A percentile compares a stretch with the other conserved stretches of the same genome.
Conservation (phyloP, 2,329 filamentous ascomycete species). For the Diaporthe sp. region DNA sequence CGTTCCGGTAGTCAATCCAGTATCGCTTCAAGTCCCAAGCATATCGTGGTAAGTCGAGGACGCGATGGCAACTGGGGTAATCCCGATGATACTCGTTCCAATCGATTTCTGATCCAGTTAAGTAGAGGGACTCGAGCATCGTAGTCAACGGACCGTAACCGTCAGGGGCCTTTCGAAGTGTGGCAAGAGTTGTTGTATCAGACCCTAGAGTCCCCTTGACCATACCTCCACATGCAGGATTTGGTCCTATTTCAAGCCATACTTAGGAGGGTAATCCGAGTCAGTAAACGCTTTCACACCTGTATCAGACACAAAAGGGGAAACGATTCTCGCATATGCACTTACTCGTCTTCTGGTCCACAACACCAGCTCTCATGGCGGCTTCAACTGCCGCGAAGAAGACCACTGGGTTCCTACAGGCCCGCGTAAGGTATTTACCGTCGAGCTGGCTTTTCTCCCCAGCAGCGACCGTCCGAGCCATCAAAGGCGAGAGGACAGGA, state of each 20-base stretch:
- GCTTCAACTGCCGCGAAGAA: constrained; percentile 3
- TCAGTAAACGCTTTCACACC: neutral
- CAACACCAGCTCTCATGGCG: neutral
- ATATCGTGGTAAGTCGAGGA: neutral
- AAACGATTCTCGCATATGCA: neutral
- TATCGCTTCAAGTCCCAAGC: constrained; percentile 6
- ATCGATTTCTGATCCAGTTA: neutral
- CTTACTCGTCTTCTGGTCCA: constrained; percentile 6
- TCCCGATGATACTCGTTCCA: constrained; percentile 20
- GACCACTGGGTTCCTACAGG: constrained; percentile 3
- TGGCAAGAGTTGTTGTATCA: neutral
- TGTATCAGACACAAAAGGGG: too few species aligned
- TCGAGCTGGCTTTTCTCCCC: constrained; percentile 51
- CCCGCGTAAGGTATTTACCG: constrained; percentile 6
- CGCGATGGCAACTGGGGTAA: neutral
- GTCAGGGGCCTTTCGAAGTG: neutral
- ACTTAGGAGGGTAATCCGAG: neutral
- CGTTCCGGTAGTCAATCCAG: constrained; percentile 15
- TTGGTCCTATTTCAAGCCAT: constrained; percentile 7
- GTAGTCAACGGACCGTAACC: neutral
- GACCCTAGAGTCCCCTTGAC: constrained; percentile 8
- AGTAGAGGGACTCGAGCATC: constrained; percentile 3
- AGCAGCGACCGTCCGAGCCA: constrained; percentile 69
- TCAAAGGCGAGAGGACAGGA: constrained; percentile 77
- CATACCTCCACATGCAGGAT: constrained; percentile 3